Base-by-base conservation (phyloP, 148 eudicot genomes). In the Pharnaceum exiguum region DNA sequence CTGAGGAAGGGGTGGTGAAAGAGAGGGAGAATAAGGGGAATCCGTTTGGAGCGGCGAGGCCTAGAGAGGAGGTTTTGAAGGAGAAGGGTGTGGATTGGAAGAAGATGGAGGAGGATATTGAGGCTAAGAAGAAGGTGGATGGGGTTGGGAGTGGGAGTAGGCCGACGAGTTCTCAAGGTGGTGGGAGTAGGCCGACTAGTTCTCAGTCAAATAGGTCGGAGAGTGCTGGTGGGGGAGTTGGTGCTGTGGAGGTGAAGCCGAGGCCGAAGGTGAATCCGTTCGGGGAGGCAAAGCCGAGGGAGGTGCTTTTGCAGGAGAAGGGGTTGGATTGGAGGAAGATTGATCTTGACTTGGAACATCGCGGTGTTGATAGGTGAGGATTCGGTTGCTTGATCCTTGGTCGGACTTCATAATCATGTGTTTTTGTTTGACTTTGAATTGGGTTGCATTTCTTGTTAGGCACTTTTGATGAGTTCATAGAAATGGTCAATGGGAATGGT, bases 221-320 rank as follows among this genome's bases (percentile, higher is more conserved):
- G 42, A 43, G 56, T 39, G 51, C 58, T 38, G 30, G 49, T 60
- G 70, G 76, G 67, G 56, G 28, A 26, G 66, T 71, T 47, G 73
- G 51, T 9, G 75, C 57, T 6, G 63, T 21, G 46, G 67, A 29
- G 17, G 69, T 60, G 33, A 82, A 71, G 71, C 71, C 73, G 3
- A 84, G 76, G 77, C 76, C 81, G 0, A 93, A 83, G 70, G 95
- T 88, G 68, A 93, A 93, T 65, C 98, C 98, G 10, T 93, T 93
- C 64, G 98, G 98, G 29, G 89, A 93, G 78, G 98, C 98, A 23
- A 93, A 88, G 75, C 98, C 98, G 28, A 83, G 96, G 69, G 98
- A 93, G 66, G 82, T 93, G 49, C 83, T 93, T 77, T 76, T 93
- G 57, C 65, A 83, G 69, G 61, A 93, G 69, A 85, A 88, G 71